Conservation (phyloP, 2,329 filamentous ascomycete genomes). For the Juglanconis sp. region DNA sequence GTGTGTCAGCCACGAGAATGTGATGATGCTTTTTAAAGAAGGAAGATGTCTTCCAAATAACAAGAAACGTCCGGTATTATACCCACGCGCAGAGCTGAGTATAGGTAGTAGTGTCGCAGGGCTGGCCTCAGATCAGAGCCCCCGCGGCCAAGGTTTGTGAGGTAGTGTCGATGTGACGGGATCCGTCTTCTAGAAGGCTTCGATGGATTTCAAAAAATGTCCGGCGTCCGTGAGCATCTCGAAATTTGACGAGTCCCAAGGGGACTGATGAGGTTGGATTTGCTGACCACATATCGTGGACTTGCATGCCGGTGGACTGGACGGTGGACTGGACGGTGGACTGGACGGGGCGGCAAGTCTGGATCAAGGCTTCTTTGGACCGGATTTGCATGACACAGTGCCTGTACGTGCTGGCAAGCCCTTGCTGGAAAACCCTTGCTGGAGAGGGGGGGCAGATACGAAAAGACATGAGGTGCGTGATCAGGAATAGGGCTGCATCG, state of each 20-base stretch:
- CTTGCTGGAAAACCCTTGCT: too few relatives aligned
- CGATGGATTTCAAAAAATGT: background rate
- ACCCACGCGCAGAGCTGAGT: background rate
- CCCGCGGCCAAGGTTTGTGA: background rate
- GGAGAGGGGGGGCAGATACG: background rate
- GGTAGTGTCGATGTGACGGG: constrained; percentile 3
- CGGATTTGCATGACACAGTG: background rate
- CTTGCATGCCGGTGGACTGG: background rate
- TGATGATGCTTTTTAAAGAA: too few relatives aligned
- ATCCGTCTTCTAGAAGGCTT: constrained; percentile 7
- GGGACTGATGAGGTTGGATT: constrained; percentile 6
- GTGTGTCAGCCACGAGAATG: too few relatives aligned
- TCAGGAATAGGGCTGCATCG: constrained; percentile 19
- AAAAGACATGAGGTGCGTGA: background rate
- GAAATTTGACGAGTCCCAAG: background rate
- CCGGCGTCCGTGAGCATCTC: background rate
- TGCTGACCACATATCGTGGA: constrained; percentile 5
- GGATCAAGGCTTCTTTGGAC: too few relatives aligned
- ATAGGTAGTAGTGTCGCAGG: background rate
- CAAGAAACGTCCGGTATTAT: background rate
- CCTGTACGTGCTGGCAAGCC: too few relatives aligned
- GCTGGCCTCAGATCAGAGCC: background rate
- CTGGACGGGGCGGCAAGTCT: background rate
- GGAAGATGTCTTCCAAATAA: too few relatives aligned
- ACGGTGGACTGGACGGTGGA: background rate